Evolutionary conservation across 352 stramenopile species (phyloP).

Genomic region (Thalassiosira hispida): DNA sequence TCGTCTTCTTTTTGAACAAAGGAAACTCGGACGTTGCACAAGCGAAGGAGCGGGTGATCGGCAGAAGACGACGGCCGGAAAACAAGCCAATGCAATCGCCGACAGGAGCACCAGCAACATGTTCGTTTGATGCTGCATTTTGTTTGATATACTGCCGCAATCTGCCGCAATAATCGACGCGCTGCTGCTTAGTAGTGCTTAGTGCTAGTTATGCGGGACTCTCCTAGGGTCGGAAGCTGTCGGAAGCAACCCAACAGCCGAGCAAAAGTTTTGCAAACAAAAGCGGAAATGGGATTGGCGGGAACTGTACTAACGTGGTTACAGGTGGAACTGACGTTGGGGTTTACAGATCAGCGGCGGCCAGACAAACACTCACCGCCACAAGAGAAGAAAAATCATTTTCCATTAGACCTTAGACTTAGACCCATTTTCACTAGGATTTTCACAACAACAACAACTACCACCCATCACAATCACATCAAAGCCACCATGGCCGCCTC

Average conservation of each 20-base stretch:
- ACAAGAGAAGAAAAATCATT: neutral
- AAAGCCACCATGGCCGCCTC: neutral
- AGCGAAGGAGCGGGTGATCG: neutral
- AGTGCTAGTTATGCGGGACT: too few relatives aligned
- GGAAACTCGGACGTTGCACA: neutral
- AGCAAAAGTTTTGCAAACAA: too few relatives aligned
- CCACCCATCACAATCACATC: neutral
- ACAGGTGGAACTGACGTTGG: too few relatives aligned
- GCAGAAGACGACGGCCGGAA: neutral
- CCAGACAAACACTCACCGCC: slow-evolving; percentile 1
- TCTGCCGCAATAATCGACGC: neutral
- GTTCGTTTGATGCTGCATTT: neutral
- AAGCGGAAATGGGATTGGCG: too few relatives aligned
- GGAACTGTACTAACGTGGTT: too few relatives aligned
- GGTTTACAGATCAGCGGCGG: too few relatives aligned
- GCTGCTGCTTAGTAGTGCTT: neutral
- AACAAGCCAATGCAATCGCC: neutral
- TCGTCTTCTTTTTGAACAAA: slow-evolving; percentile 1
- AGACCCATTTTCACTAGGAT: too few relatives aligned
- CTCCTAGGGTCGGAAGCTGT: too few relatives aligned
- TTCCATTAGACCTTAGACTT: neutral
- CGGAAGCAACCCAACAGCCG: too few relatives aligned
- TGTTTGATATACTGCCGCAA: neutral
- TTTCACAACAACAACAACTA: too few relatives aligned
- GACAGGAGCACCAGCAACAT: slow-evolving; percentile 1